Conservation (phyloP, 2,329 filamentous ascomycete species). For the Hypoxylon sp. region DNA sequence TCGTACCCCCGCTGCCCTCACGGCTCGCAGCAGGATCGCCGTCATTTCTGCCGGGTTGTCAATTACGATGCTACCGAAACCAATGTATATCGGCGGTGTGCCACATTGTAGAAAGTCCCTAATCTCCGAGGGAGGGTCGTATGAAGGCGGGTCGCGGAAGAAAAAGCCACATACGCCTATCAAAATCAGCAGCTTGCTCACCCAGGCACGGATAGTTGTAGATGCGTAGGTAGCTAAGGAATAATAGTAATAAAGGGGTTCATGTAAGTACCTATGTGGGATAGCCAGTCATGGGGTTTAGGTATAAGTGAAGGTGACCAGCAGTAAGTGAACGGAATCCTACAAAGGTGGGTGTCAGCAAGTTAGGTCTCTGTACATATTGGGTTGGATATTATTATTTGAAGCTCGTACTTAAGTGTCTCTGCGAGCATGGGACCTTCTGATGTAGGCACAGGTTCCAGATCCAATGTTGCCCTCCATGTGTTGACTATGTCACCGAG, state of each 20-base stretch:
- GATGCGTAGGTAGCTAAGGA: no score
- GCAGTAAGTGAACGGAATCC: constrained; percentile 14
- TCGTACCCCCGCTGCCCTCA: constrained; percentile 62
- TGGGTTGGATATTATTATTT: no score
- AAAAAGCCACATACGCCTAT: constrained; percentile 5
- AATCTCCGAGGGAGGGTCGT: constrained; percentile 72
- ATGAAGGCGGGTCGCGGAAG: constrained; percentile 71
- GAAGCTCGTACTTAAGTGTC: no score
- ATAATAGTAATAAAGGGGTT: neutral
- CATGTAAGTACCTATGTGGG: constrained; percentile 2
- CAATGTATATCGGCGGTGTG: constrained; percentile 69
- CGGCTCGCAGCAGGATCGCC: constrained; percentile 65
- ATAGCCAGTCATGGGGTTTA: constrained; percentile 14
- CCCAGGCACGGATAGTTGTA: no score
- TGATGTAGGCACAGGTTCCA: constrained; percentile 8
- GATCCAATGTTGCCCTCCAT: constrained; percentile 4
- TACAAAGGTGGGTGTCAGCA: no score
- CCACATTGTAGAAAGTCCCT: constrained; percentile 69
- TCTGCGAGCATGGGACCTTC: constrained; percentile 8
- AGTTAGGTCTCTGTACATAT: no score
- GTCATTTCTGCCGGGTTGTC: constrained; percentile 61
- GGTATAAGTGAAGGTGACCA: constrained; percentile 22
- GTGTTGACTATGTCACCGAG: constrained; percentile 71
- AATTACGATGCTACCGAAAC: constrained; percentile 71
- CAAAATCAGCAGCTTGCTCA: neutral